Base-by-base conservation (phyloP, 805 yeast genomes). In the Candida krabiensis region DNA sequence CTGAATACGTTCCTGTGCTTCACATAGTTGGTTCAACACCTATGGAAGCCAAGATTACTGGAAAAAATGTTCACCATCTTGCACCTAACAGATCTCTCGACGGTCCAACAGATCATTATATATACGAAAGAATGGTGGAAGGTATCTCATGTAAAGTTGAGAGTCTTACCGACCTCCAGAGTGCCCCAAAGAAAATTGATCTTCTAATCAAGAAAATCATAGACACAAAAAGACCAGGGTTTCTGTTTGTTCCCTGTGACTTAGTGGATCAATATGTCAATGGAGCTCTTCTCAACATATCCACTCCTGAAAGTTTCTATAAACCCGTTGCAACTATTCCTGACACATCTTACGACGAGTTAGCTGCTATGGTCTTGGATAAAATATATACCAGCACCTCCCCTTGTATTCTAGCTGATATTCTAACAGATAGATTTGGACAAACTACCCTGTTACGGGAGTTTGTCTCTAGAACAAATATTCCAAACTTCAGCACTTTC, bases 1-100 rank as follows among this genome's bases (percentile, higher is more conserved):
- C 95, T 23, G 96, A 88, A 63, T 76, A 71, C 49, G 82, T 83
- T 29, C 93, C 93, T 5, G 66, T 88, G 2, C 67, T 88, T 40
- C 96, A 87, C 62, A 80, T 89, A 47, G 96, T 89, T 13, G 96
- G 96, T 27, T 80, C 86, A 43, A 79, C 88, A 5, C 67, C 76
- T n/a, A 60, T 65, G 16, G 34, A 22, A 8, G 49, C 35, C 13
- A 60, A 60, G 28, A 15, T 13, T 1, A 17, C 19, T 1, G 56
- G 60, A 9, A 55, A 55, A 15, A 67, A 71, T 39, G 54, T 68
- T 39, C 91, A 83, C 55, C 90, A 83, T 55, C 65, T 83, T 53
- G 71, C 83, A 26, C 84, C 81, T 28, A 63, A 66, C 33, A 51
- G 67, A 24, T 64, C 76, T 41, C 58, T 77, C 1, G 27, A 27